Conservation (phyloP, 2,329 filamentous ascomycete genomes). For the Venturia pyrina region DNA sequence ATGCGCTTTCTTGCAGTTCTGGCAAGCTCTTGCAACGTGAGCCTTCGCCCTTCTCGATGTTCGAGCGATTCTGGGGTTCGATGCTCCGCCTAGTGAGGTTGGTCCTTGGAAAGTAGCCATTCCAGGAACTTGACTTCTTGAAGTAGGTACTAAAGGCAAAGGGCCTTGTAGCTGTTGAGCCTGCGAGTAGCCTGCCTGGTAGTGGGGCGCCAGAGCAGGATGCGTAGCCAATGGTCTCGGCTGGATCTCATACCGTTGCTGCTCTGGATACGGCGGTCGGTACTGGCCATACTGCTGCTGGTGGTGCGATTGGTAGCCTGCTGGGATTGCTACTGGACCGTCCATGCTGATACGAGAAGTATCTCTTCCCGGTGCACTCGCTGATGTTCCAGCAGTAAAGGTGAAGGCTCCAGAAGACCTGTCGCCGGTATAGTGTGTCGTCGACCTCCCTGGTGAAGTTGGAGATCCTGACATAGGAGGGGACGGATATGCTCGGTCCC, state of each 20-base stretch:
- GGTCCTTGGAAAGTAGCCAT: conserved; percentile 8
- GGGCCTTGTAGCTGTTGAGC: neutral
- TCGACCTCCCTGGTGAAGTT: conserved; percentile 29
- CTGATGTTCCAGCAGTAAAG: neutral
- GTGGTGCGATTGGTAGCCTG: conserved; percentile 2
- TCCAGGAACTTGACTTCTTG: conserved; percentile 2
- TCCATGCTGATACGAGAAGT: conserved; percentile 7
- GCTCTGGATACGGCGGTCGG: conserved; percentile 1
- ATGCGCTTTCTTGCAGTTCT: conserved; percentile 79
- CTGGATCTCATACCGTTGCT: conserved; percentile 8
- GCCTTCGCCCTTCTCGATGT: conserved; percentile 49
- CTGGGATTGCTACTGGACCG: neutral
- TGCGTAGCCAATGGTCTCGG: neutral
- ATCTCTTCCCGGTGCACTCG: neutral
- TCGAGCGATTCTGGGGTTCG: neutral
- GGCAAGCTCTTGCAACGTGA: conserved; percentile 75
- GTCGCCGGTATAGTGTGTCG: conserved; percentile 14
- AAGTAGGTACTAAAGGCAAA: neutral
- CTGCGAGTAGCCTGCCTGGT: neutral
- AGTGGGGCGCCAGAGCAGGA: neutral
- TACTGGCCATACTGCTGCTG: conserved; percentile 8
- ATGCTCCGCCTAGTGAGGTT: conserved; percentile 5
- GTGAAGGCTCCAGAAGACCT: conserved; percentile 4
- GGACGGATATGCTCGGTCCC: conserved; percentile 34
- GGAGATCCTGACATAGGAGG: conserved; percentile 43